Evolutionary conservation across 2,329 filamentous ascomycete species (phyloP).

Genomic region (Fusarium sp.): DNA sequence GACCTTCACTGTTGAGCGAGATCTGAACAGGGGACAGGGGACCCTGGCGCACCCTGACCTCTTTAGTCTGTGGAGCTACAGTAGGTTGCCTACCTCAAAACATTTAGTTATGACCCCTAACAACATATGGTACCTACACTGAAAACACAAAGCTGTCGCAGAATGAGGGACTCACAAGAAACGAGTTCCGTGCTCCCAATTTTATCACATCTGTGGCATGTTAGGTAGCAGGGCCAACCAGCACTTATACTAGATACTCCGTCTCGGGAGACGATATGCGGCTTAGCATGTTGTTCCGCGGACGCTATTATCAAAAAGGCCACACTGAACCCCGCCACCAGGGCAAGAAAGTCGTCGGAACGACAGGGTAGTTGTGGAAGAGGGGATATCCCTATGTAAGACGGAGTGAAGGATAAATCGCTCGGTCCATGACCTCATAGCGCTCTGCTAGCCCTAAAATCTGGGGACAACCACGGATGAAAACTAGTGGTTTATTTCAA

Average conservation of each 20-base stretch:
- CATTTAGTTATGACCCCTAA: background rate
- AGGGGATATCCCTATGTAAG: background rate
- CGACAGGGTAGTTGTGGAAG: slow-evolving; percentile 8
- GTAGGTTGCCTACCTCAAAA: slow-evolving; percentile 12
- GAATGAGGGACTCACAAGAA: background rate
- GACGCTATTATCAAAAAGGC: background rate
- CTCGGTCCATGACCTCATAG: slow-evolving; percentile 41
- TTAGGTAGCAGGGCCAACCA: background rate
- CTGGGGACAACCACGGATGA: slow-evolving; percentile 31
- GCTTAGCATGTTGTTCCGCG: slow-evolving; percentile 3
- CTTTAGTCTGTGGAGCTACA: background rate
- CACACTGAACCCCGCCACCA: slow-evolving; percentile 5
- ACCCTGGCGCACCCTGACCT: background rate
- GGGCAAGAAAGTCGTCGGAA: slow-evolving; percentile 13
- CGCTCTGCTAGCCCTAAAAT: slow-evolving; percentile 34
- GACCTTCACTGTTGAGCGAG: slow-evolving; percentile 24
- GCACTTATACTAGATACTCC: background rate
- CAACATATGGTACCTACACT: background rate
- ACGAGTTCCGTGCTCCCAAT: background rate
- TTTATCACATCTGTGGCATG: background rate
- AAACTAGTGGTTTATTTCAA: slow-evolving; percentile 12
- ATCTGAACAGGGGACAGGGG: slow-evolving; percentile 37
- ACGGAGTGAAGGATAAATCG: slow-evolving; percentile 5
- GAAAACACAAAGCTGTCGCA: background rate
- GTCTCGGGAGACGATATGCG: background rate